phyloP scores from a whole-genome alignment of 805 yeast species.

The Metschnikowia kofuensis region DNA sequence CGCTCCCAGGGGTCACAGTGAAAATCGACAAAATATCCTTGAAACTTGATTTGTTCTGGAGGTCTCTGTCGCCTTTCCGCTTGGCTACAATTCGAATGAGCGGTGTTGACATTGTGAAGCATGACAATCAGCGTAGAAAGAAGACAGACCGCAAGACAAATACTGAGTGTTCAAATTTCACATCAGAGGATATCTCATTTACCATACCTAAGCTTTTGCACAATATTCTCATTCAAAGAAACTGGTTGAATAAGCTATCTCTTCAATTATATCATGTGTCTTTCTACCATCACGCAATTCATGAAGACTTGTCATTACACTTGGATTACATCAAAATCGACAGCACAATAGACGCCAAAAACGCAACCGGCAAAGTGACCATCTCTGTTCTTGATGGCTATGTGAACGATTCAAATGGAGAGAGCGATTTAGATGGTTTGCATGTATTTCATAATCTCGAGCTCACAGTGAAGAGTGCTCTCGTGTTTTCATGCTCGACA shows the following conservation, averaged over 20 bases:
- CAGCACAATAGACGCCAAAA: conserved; percentile 1
- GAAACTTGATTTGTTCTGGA: conserved; percentile 10
- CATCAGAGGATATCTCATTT: not conserved
- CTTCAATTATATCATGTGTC: conserved; percentile 14
- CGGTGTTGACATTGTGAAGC: conserved; percentile 10
- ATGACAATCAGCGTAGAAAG: not conserved
- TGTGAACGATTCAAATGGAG: conserved; percentile 4
- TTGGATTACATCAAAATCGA: conserved; percentile 17
- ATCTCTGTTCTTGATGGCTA: conserved; percentile 14
- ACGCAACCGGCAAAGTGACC: conserved; percentile 3
- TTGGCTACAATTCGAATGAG: conserved; percentile 9
- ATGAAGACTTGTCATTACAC: conserved; percentile 12
- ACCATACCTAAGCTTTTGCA: conserved; percentile 6
- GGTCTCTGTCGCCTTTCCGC: conserved; percentile 12
- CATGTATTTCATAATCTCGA: conserved; percentile 16
- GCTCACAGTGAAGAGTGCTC: conserved; percentile 6
- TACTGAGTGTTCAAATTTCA: not conserved
- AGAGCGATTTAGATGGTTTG: conserved; percentile 1
- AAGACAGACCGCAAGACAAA: not conserved
- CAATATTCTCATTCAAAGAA: conserved; percentile 4
- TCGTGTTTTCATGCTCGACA: conserved; percentile 6
- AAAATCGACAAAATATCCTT: conserved; percentile 6
- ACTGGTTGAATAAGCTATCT: conserved; percentile 17
- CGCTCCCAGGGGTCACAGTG: conserved; percentile 8
- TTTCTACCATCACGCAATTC: conserved; percentile 13